Evolutionary conservation across 2,329 filamentous ascomycete species (phyloP).

Genomic region (Leptographium galeiforme): DNA sequence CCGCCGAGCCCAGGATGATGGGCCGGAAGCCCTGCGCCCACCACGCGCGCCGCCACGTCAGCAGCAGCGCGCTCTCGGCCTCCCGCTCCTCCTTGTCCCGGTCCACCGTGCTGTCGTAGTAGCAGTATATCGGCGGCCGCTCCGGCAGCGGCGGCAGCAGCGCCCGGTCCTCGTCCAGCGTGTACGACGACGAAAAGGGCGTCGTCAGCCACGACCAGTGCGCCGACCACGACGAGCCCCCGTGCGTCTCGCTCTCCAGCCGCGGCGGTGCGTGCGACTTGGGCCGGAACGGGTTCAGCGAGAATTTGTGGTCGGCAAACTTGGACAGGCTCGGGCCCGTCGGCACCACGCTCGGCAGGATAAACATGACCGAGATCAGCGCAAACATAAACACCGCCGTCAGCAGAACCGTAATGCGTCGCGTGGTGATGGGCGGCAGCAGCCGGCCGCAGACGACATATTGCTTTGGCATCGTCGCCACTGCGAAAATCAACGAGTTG

Average conservation of each 20-base stretch:
- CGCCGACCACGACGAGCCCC: slow-evolving; percentile 71
- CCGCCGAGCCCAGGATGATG: slow-evolving; percentile 62
- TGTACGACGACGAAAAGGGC: slow-evolving; percentile 72
- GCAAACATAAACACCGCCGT: slow-evolving; percentile 37
- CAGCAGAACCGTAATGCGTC: slow-evolving; percentile 39
- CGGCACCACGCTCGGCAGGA: slow-evolving; percentile 34
- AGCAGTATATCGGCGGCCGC: slow-evolving; percentile 75
- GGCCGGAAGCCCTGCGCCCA: slow-evolving; percentile 89
- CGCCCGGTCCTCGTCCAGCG: slow-evolving; percentile 67
- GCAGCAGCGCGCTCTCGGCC: slow-evolving; percentile 64
- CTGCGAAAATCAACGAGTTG: not conserved
- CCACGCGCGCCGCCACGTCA: slow-evolving; percentile 88
- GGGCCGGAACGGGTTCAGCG: slow-evolving; percentile 53
- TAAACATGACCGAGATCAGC: slow-evolving; percentile 38
- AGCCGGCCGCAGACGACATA: slow-evolving; percentile 33
- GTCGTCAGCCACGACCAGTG: slow-evolving; percentile 78
- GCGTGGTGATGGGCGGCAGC: slow-evolving; percentile 35
- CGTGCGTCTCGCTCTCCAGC: slow-evolving; percentile 66
- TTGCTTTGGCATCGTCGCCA: slow-evolving; percentile 29
- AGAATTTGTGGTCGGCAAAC: slow-evolving; percentile 34
- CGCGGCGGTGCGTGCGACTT: slow-evolving; percentile 58
- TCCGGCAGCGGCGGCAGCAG: slow-evolving; percentile 64
- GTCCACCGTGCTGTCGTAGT: slow-evolving; percentile 58
- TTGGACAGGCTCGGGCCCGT: slow-evolving; percentile 33
- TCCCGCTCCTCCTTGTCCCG: slow-evolving; percentile 52